phyloP scores from a whole-genome alignment of 208 protist genomes.

The Wallacemonas sp. region DNA sequence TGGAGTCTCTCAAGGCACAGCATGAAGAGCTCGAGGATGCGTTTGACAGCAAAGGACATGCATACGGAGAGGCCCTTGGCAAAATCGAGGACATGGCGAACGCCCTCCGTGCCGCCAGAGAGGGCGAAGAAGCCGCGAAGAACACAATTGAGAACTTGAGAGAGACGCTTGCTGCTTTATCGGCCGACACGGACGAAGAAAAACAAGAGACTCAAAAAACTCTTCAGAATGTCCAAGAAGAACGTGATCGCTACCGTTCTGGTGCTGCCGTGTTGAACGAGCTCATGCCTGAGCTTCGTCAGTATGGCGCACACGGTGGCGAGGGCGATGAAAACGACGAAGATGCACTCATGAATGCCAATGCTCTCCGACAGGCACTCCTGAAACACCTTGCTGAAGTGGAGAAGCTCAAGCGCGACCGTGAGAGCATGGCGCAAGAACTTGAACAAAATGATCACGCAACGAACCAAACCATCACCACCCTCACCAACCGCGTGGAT shows the following conservation, averaged over 20 bases:
- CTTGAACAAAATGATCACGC: background rate
- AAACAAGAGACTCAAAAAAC: background rate
- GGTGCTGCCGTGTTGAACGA: conserved; percentile 3
- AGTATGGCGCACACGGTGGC: background rate
- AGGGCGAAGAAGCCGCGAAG: background rate
- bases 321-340: conserved; percentile 3
- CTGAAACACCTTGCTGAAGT: conserved; percentile 4
- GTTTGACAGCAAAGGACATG: background rate
- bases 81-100: conserved; percentile 7
- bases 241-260: conserved; percentile 3
- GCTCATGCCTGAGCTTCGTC: conserved; percentile 10
- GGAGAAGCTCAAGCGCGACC: conserved; percentile 6
- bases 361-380: background rate
- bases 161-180: background rate
- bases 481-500: background rate
- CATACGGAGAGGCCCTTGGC: background rate
- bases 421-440: background rate
- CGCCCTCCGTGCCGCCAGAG: background rate
- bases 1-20: background rate
- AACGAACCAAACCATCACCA: background rate
- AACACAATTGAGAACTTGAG: background rate
- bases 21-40: background rate
- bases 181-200: background rate
- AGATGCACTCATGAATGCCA: background rate
- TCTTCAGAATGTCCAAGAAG: background rate